Evolutionary conservation across 1,284 basidiomycete species (phyloP), one percentile per base, ranked within the genome.

Genomic region (Tetrapyrgos nigripes): DNA sequence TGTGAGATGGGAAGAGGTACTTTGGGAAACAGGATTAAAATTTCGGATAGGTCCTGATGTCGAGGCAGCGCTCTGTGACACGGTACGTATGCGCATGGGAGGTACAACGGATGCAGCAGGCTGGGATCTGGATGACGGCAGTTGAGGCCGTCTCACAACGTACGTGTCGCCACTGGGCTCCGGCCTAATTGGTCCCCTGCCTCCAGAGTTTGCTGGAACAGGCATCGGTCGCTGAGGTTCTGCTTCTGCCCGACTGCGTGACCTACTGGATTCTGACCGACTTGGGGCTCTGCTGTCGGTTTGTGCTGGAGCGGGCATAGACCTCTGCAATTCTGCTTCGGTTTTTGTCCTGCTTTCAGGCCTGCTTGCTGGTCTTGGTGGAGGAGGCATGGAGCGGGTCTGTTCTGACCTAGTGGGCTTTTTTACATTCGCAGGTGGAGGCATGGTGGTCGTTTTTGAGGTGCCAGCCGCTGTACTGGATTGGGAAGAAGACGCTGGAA

Each of bases 81-180:
- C 51, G 24, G 55, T 46, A 1, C 56, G 50, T 8, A 29, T 8
- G 40, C 51, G 56, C 14, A 24, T 46, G 19, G 29, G 17, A 14
- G 43, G 51, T 21, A 50, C 19, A 19, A 50, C 23, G 21, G n/a
- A n/a, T n/a, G n/a, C n/a, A n/a, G 50, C 28, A 45, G 50, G 51
- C 33, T 57, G 50, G 13, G 56, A 57, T n/a, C 50, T 40, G 24
- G 56, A 57, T 19, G 45, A 13, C 4, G 45, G 50, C n/a, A 57
- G 19, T 3, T 31, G 27, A 5, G 50, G 56, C 14, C 56, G 29
- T 14, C 47, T 45, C 19, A 33, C 44, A 23, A 31, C 35, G 23
- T 23, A 17, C 21, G 3, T 19, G 23, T n/a, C 21, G 33, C 17
- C n/a, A 24, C 10, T 35, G 26, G 14, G n/a, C 37, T 40, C 37